Evolutionary conservation across 495 filamentous ascomycete genomes (phyloP).

Genomic region (Talaromyces ruber): DNA sequence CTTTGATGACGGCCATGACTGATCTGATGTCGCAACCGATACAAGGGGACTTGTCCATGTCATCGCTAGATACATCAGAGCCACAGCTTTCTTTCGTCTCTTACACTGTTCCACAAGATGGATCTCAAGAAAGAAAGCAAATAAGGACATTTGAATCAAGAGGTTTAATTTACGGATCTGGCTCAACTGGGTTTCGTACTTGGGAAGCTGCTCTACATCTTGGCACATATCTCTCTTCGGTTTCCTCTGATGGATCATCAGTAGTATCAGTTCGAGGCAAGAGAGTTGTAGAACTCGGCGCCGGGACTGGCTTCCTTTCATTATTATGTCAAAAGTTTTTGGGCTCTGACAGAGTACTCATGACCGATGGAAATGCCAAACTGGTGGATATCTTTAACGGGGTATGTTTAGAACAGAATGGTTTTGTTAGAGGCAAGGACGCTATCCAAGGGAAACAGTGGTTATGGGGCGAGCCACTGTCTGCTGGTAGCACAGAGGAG

Average conservation of each 20-base stretch:
- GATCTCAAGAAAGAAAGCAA: neutral
- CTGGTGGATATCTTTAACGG: constrained; percentile 57
- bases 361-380: constrained; percentile 72
- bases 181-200: constrained; percentile 81
- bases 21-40: constrained; percentile 49
- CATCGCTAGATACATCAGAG: constrained; percentile 6
- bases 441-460: constrained; percentile 7
- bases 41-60: constrained; percentile 36
- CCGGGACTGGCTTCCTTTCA: constrained; percentile 80
- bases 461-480: constrained; percentile 1
- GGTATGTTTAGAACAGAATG: constrained; percentile 60
- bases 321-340: constrained; percentile 74
- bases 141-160: constrained; percentile 51
- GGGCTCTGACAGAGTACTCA: constrained; percentile 50
- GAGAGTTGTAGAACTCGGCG: constrained; percentile 75
- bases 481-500: neutral
- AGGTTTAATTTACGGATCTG: constrained; percentile 59
- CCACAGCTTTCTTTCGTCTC: constrained; percentile 64
- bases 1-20: constrained; percentile 55
- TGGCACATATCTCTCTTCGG: constrained; percentile 58
- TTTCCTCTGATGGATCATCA: constrained; percentile 12
- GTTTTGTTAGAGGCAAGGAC: constrained; percentile 34
- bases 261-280: constrained; percentile 37
- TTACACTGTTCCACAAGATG: constrained; percentile 45
- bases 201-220: constrained; percentile 93